Evolutionary conservation across 2,329 filamentous ascomycete genomes (phyloP).

Genomic region (Rugonectria rugulosa): DNA sequence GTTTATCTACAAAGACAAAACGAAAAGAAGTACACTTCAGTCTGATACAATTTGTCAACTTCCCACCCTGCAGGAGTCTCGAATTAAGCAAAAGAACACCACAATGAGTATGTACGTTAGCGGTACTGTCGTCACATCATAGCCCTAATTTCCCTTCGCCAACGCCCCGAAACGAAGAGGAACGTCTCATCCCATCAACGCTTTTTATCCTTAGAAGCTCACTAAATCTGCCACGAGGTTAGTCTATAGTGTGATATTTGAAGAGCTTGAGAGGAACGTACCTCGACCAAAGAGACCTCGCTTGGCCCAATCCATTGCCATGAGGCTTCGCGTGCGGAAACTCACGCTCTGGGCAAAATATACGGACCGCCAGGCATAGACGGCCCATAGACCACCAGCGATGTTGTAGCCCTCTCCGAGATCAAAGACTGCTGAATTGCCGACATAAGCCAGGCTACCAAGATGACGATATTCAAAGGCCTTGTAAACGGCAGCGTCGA

Average conservation of each 20-base stretch:
- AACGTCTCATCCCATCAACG: slow-evolving; percentile 3
- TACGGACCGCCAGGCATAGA: slow-evolving; percentile 94
- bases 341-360: slow-evolving; percentile 99
- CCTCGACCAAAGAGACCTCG: slow-evolving; percentile 93
- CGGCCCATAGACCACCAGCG: slow-evolving; percentile 85
- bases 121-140: slow-evolving; percentile 10
- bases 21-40: slow-evolving; percentile 12
- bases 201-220: slow-evolving; percentile 52
- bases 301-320: slow-evolving; percentile 99
- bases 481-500: slow-evolving; percentile 92
- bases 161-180: slow-evolving; percentile 21
- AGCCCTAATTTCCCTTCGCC: slow-evolving; percentile 6
- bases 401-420: slow-evolving; percentile 79
- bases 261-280: slow-evolving; percentile 61
- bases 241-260: slow-evolving; percentile 1
- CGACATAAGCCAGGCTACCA: slow-evolving; percentile 91
- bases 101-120: background rate
- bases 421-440: slow-evolving; percentile 96
- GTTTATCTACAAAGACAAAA: slow-evolving; percentile 17
- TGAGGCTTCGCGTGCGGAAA: slow-evolving; percentile 82
- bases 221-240: slow-evolving; percentile 54
- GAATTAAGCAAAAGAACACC: background rate
- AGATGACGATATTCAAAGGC: slow-evolving; percentile 95
- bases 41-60: slow-evolving; percentile 6
- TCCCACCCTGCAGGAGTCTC: background rate